These are phyloP conservation scores for Leccinum subtestaceum DNA, from an alignment of 768 basidiomycete genomes.

Conservation along the genomic window DNA sequence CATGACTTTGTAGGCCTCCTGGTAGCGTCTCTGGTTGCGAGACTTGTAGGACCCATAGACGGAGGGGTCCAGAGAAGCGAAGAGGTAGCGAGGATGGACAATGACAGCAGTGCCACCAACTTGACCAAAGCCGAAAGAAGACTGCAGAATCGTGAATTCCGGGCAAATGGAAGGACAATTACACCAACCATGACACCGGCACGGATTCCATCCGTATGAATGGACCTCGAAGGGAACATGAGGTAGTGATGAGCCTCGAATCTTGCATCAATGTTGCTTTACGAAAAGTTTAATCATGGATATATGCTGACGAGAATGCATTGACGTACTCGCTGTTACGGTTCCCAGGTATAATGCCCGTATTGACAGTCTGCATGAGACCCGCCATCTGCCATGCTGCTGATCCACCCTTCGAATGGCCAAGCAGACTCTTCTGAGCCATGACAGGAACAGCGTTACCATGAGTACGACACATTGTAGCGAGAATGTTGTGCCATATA, in stretches of 20 bases:
- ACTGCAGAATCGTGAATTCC: conserved; percentile 40
- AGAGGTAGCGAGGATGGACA: conserved; percentile 87
- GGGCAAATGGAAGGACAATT: background rate
- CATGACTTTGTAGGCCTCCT: conserved; percentile 84
- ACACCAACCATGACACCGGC: conserved; percentile 77
- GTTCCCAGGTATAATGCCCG: conserved; percentile 91
- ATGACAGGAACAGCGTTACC: conserved; percentile 98
- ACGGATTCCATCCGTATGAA: conserved; percentile 89
- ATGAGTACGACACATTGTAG: conserved; percentile 80
- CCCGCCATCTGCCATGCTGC: conserved; percentile 97
- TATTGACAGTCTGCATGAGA: conserved; percentile 77
- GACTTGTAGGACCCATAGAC: conserved; percentile 73
- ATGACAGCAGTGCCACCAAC: conserved; percentile 91
- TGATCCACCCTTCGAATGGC: conserved; percentile 98
- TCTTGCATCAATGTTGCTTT: conserved; percentile 88
- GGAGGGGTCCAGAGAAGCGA: conserved; percentile 79
- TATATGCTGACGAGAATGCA: background rate
- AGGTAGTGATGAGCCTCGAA: conserved; percentile 88
- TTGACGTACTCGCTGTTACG: conserved; percentile 88
- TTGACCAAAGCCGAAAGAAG: conserved; percentile 97
- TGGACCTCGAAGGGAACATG: conserved; percentile 96
- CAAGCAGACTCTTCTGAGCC: conserved; percentile 95
- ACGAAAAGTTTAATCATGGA: conserved; percentile 1
- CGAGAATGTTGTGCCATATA: conserved; percentile 95
- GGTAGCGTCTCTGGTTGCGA: conserved; percentile 63